phyloP scores from a whole-genome alignment of 148 eudicot species.

The Rhododendron simsii region DNA sequence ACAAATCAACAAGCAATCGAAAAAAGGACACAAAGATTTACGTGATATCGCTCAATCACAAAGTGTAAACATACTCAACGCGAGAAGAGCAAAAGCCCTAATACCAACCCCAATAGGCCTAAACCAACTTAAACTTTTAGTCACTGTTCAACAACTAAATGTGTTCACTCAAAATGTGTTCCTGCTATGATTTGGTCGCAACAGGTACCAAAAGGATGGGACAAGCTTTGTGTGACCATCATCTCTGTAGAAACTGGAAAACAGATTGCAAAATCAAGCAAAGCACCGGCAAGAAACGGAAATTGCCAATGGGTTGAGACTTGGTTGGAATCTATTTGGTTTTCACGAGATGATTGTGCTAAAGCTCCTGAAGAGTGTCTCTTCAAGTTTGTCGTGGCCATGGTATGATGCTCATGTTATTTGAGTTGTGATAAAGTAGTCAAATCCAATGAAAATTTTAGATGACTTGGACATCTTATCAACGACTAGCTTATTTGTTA shows the following conservation, averaged over 20 bases:
- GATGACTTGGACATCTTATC: background rate
- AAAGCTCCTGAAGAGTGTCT: slow-evolving; percentile 36
- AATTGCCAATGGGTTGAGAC: slow-evolving; percentile 67
- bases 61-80: too few relatives aligned
- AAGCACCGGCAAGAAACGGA: slow-evolving; percentile 53
- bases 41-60: too few relatives aligned
- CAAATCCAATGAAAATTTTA: background rate
- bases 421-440: background rate
- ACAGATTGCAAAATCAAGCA: slow-evolving; percentile 47
- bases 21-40: too few relatives aligned
- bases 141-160: too few relatives aligned
- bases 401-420: slow-evolving; percentile 29
- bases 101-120: too few relatives aligned
- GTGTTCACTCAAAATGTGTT: background rate
- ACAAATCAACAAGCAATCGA: too few relatives aligned
- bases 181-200: background rate
- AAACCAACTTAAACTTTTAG: too few relatives aligned
- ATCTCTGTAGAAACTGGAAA: slow-evolving; percentile 61
- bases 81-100: too few relatives aligned
- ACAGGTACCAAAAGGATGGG: slow-evolving; percentile 92
- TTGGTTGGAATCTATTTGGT: slow-evolving; percentile 41
- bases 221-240: slow-evolving; percentile 53
- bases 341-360: slow-evolving; percentile 36
- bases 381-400: slow-evolving; percentile 56
- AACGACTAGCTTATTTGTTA: slow-evolving; percentile 10